These are phyloP conservation scores for Trypanosoma brucei DNA, from an alignment of 208 protist genomes.

Conservation along the genomic window DNA sequence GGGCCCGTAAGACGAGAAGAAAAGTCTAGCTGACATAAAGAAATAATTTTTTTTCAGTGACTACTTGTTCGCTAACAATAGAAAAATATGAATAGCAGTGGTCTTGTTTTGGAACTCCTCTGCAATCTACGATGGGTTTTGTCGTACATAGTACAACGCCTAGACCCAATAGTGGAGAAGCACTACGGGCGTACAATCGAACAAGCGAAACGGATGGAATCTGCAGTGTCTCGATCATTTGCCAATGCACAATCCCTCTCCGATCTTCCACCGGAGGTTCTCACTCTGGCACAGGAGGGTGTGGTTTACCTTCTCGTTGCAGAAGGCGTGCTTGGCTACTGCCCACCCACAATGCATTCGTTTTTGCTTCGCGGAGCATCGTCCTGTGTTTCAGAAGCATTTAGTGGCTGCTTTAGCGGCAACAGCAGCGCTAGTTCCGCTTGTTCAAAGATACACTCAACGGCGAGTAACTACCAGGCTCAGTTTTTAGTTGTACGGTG, in stretches of 20 bases:
- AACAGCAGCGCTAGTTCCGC: constrained; percentile 24
- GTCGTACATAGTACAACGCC: constrained; percentile 29
- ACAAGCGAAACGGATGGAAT: constrained; percentile 13
- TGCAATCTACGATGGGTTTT: constrained; percentile 71
- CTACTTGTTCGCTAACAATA: too few species aligned
- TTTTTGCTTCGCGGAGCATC: constrained; percentile 40
- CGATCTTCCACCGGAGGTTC: constrained; percentile 34
- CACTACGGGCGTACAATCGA: constrained; percentile 33
- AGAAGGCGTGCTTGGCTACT: constrained; percentile 56
- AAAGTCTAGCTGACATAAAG: too few species aligned
- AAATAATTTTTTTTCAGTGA: too few species aligned
- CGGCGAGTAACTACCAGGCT: constrained; percentile 13
- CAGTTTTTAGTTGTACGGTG: constrained; percentile 28
- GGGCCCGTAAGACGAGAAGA: too few species aligned
- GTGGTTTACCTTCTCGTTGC: constrained; percentile 66
- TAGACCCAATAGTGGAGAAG: constrained; percentile 41
- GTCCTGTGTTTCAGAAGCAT: not conserved
- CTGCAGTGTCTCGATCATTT: constrained; percentile 21
- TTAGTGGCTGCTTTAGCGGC: constrained; percentile 26
- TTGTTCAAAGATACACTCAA: constrained; percentile 4
- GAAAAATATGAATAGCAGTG: not conserved
- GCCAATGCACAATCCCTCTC: constrained; percentile 22
- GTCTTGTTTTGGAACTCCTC: constrained; percentile 59
- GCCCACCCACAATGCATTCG: constrained; percentile 68
- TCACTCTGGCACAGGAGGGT: constrained; percentile 43